Conservation (phyloP, 352 stramenopile species). For the Phytophthora nicotianae region DNA sequence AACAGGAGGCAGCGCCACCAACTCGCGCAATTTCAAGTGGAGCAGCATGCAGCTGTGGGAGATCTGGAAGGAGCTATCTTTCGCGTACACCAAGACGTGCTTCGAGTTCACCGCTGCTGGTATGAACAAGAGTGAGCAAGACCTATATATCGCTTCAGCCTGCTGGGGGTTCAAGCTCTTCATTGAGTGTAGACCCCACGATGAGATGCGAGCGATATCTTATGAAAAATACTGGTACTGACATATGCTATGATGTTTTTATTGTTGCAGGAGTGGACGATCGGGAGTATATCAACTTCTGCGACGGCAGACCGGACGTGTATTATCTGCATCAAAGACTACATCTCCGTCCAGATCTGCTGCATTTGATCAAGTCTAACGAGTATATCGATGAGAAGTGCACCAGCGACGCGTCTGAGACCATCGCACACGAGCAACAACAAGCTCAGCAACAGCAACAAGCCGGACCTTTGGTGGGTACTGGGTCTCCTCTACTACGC, state of each 20-base stretch:
- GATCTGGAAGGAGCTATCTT: conserved; percentile 84
- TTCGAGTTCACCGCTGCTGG: conserved; percentile 84
- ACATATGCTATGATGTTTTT: conserved; percentile 24
- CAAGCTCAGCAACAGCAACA: conserved; percentile 36
- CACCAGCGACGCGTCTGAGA: conserved; percentile 62
- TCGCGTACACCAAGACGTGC: conserved; percentile 83
- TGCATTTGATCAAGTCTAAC: conserved; percentile 85
- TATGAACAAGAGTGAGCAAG: conserved; percentile 79
- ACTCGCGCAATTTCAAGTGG: conserved; percentile 75
- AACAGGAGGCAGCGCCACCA: conserved; percentile 38
- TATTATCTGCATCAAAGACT: conserved; percentile 83
- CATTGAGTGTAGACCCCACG: conserved; percentile 13
- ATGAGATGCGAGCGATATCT: conserved; percentile 23
- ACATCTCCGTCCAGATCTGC: conserved; percentile 69
- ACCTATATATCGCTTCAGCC: conserved; percentile 35
- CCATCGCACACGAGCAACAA: conserved; percentile 44
- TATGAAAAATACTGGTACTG: conserved; percentile 20
- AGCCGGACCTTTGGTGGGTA: conserved; percentile 34
- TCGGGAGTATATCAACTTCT: conserved; percentile 83
- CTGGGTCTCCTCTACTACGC: conserved; percentile 35
- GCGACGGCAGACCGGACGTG: conserved; percentile 70
- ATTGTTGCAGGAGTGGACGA: conserved; percentile 68
- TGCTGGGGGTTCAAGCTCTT: conserved; percentile 28
- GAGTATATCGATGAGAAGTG: conserved; percentile 84
- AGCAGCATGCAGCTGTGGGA: conserved; percentile 85